Evolutionary conservation across 257 asterid species (phyloP).

Genomic region (Echium plantagineum): DNA sequence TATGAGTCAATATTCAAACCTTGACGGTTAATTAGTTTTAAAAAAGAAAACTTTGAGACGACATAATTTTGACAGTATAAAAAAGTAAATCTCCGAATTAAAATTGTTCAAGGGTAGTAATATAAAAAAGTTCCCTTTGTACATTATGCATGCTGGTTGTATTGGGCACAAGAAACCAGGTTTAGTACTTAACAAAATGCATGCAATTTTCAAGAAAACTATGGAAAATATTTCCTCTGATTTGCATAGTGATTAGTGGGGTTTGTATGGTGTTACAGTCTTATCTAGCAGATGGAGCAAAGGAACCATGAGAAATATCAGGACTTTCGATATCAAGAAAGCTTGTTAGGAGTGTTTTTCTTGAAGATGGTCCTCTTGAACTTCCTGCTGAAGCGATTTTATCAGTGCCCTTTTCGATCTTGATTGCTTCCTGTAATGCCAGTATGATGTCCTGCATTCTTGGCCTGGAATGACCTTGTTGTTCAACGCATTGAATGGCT

Average conservation of each 20-base stretch:
- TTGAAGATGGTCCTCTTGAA: constrained; percentile 61
- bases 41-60: too few species aligned
- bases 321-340: constrained; percentile 92
- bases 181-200: too few species aligned
- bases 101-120: too few species aligned
- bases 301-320: constrained; percentile 58
- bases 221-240: background rate
- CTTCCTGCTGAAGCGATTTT: constrained; percentile 44
- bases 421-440: constrained; percentile 78
- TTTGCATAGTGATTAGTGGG: background rate
- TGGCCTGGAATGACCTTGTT: constrained; percentile 67
- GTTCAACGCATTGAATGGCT: constrained; percentile 84
- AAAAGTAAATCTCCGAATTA: too few species aligned
- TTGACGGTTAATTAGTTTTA: too few species aligned
- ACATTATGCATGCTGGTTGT: too few species aligned
- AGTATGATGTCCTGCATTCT: constrained; percentile 81
- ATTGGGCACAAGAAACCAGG: too few species aligned
- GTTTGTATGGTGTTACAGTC: background rate
- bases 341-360: constrained; percentile 83
- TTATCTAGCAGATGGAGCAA: constrained; percentile 74
- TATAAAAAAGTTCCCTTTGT: too few species aligned
- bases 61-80: too few species aligned
- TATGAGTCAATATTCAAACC: too few species aligned
- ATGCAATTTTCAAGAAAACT: background rate
- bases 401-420: constrained; percentile 77